Base-by-base conservation (phyloP, 306 rosid species). In the Astragalus glycyphyllos region DNA sequence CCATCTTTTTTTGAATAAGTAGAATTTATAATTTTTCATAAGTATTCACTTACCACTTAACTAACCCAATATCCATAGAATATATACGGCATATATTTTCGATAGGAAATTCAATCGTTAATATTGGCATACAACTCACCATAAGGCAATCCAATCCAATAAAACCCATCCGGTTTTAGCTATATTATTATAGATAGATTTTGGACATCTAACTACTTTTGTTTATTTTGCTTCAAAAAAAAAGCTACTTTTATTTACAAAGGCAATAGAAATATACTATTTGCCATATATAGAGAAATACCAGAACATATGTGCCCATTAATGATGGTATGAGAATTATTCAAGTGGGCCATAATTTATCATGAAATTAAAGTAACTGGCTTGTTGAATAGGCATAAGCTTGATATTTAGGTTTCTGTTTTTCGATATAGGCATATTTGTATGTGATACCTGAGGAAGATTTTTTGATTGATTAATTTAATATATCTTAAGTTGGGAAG, bases 291-390 rank as follows among this genome's bases (percentile, higher is more conserved):
- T 38, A 38, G 42, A 31, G 46, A 26, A 45, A 75, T 34, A 72
- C 40, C 79, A 54, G 66, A 68, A 71, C 44, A 76, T 58, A 49
- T 58, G 60, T 76, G 38, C 70, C 57, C 63, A 38, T 41, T n/a
- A 62, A 26, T 37, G 48, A 17, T 2, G 32, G 34, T 15, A 40
- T 8, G 16, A 15, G 68, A 40, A 41, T 51, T 46, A 68, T 41
- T 12, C 11, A 29, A 8, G 8, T 13, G 44, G 32, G 4, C 29
- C 10, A 68, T 68, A 47, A 29, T 46, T 42, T 62, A 40, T 64
- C 48, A n/a, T 35, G 38, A 44, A 16, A 42, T 7, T 17, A 54
- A 68, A 38, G 34, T 17, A 29, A 6, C 9, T 32, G 53, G 56
- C 58, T 3, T 12, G 32, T 15, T 31, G 41, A 44, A 68, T 68